Evolutionary conservation across 495 filamentous ascomycete species (phyloP).

Genomic region (Podospora pseudocomata): DNA sequence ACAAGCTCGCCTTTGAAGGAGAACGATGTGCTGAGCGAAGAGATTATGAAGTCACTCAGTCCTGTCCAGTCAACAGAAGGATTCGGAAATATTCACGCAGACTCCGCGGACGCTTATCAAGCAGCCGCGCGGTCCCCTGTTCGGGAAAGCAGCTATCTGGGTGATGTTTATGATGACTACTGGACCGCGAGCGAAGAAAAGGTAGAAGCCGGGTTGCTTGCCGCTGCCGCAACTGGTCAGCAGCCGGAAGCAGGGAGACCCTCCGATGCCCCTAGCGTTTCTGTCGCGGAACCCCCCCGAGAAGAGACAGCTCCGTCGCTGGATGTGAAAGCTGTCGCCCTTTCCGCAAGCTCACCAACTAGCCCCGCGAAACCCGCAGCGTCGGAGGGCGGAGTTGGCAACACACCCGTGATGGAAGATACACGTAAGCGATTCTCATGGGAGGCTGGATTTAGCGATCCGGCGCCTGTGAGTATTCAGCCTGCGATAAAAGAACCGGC

Average conservation of each 20-base stretch:
- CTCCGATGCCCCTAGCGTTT: not conserved
- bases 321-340: not conserved
- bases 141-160: slow-evolving; percentile 46
- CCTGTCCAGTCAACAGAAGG: slow-evolving; percentile 31
- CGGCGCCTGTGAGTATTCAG: not conserved
- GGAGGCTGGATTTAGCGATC: slow-evolving; percentile 33
- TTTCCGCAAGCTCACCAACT: not conserved
- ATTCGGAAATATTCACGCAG: slow-evolving; percentile 11
- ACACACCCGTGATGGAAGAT: slow-evolving; percentile 11
- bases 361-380: not conserved
- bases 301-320: not conserved
- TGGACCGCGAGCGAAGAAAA: slow-evolving; percentile 33
- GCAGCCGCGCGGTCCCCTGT: slow-evolving; percentile 19
- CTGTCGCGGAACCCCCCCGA: not conserved
- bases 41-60: slow-evolving; percentile 76
- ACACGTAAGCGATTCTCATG: slow-evolving; percentile 50
- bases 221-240: slow-evolving; percentile 1
- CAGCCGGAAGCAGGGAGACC: not conserved
- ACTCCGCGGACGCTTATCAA: slow-evolving; percentile 21
- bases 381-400: not conserved
- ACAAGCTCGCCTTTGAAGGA: slow-evolving; percentile 61
- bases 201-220: slow-evolving; percentile 3
- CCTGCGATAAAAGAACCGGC: not conserved
- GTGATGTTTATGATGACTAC: slow-evolving; percentile 46
- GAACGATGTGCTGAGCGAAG: slow-evolving; percentile 71